phyloP scores from a whole-genome alignment of 177 flowering plant genomes.

The Tripterygium wilfordii region DNA sequence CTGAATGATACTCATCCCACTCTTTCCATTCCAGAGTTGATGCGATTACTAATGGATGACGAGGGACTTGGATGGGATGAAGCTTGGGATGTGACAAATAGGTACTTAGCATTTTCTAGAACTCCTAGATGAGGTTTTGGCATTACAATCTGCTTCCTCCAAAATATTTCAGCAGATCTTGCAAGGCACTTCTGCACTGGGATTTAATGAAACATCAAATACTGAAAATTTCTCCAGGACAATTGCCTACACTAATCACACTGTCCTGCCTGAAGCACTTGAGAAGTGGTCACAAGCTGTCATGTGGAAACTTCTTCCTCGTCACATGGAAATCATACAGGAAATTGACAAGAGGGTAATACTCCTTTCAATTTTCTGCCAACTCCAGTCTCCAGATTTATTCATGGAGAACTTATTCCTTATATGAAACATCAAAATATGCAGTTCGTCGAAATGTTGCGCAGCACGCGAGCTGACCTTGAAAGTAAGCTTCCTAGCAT shows the following conservation, averaged over 20 bases:
- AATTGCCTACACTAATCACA: slow-evolving; percentile 94
- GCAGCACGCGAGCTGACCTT: slow-evolving; percentile 52
- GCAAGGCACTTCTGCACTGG: not conserved
- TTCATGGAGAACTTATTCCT: not conserved
- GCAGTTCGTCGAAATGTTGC: slow-evolving; percentile 70
- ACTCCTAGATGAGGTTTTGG: not conserved
- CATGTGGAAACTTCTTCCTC: slow-evolving; percentile 97
- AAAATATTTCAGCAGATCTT: too few relatives aligned
- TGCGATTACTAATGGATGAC: slow-evolving; percentile 89
- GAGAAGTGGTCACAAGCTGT: slow-evolving; percentile 97
- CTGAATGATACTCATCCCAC: slow-evolving; percentile 99
- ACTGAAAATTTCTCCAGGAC: slow-evolving; percentile 49
- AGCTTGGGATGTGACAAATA: slow-evolving; percentile 89
- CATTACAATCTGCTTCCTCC: slow-evolving; percentile 2
- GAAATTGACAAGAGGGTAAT: slow-evolving; percentile 88
- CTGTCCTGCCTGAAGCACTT: slow-evolving; percentile 97
- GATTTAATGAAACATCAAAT: not conserved
- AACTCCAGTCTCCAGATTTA: not conserved
- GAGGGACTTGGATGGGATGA: slow-evolving; percentile 99
- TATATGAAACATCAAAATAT: slow-evolving; percentile 4
- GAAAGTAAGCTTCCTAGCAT: slow-evolving; percentile 58
- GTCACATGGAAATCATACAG: slow-evolving; percentile 93
- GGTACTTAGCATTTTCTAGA: slow-evolving; percentile 23
- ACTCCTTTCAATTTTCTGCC: not conserved
- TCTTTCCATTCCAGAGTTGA: slow-evolving; percentile 93